A percentile compares a stretch with the other conserved stretches of the same genome.
Evolutionary conservation across 345 rosid species (phyloP).

Genomic region (Boechera retrofracta): DNA sequence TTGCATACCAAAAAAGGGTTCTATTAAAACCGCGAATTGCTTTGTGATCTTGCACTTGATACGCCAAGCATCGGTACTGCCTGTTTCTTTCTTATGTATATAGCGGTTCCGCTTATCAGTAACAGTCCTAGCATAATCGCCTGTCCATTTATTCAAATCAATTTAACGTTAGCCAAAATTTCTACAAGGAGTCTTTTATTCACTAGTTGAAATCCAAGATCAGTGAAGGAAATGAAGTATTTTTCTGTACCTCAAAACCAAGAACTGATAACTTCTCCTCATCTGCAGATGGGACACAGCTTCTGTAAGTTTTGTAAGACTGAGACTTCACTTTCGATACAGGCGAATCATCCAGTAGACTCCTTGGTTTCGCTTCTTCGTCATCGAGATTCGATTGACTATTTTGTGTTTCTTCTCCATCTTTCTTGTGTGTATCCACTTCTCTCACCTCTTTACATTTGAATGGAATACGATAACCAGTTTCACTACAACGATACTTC

Average conservation of each 20-base stretch:
- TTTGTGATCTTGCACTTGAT: slow-evolving; percentile 62
- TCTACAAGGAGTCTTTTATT: neutral
- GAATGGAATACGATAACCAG: slow-evolving; percentile 88
- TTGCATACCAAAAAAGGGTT: slow-evolving; percentile 9
- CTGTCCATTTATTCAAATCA: slow-evolving; percentile 48
- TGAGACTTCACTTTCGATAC: slow-evolving; percentile 46
- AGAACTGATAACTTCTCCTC: slow-evolving; percentile 79
- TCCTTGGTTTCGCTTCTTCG: slow-evolving; percentile 47
- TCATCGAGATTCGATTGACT: slow-evolving; percentile 49
- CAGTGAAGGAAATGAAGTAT: neutral
- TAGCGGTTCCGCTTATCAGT: slow-evolving; percentile 61
- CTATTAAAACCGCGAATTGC: slow-evolving; percentile 64
- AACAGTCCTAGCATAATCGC: slow-evolving; percentile 60
- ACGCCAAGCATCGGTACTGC: slow-evolving; percentile 58
- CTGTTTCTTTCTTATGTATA: slow-evolving; percentile 69
- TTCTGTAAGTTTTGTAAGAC: slow-evolving; percentile 76
- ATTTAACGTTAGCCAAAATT: slow-evolving; percentile 1
- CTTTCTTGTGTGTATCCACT: slow-evolving; percentile 38
- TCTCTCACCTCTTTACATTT: slow-evolving; percentile 63
- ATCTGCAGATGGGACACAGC: slow-evolving; percentile 74
- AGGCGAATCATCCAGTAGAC: slow-evolving; percentile 56
- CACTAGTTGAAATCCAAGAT: neutral
- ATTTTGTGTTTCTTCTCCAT: slow-evolving; percentile 48
- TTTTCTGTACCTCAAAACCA: slow-evolving; percentile 78
- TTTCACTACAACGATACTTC: slow-evolving; percentile 91